Evolutionary conservation across 352 stramenopile species (phyloP), one percentile per base, ranked within the genome.

Genomic region (Plasmopara muralis): DNA sequence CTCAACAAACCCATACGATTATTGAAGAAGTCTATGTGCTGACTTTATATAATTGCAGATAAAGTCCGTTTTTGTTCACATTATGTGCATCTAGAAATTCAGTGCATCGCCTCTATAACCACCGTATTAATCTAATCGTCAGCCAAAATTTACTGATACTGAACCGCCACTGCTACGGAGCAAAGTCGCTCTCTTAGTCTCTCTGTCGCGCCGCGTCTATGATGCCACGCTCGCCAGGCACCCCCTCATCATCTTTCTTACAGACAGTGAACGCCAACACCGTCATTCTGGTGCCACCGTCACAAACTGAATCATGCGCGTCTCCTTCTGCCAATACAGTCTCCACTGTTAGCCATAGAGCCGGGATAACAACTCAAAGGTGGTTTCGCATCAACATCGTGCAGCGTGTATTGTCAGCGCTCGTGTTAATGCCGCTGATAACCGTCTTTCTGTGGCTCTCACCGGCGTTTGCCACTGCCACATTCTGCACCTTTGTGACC

Each of bases 401-500:
- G 18, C 78, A 89, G 60, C 76, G 78, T 38, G 55, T 81, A 15
- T 52, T 86, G 20, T 87, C 76, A 29, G 72, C 76, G 20, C 47
- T 74, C 2, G 63, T 86, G 40, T 60, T 89, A 5, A 68, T 68
- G 46, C 73, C 76, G n/a, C 58, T 83, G 12, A 82, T 89, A 46
- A 87, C 74, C 5, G 35, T 70, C 9, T 86, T 87, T 48, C 59
- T 89, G 38, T 84, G 73, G 76, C 59, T 74, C 30, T 87, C 76
- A 18, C 76, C 76, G 14, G 72, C 70, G 29, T 79, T 83, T 50
- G 70, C 73, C 30, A 87, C 76, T 20, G 72, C 73, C 39, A 87
- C 72, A n/a, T 69, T 85, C 56, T 87, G 76, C 43, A 68, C 73
- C 4, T 83, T 81, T 40, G 63, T 85, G 12, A 79, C 59, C 29